Conservation (phyloP, 208 protist genomes). For the Blechomonas ayalai region DNA sequence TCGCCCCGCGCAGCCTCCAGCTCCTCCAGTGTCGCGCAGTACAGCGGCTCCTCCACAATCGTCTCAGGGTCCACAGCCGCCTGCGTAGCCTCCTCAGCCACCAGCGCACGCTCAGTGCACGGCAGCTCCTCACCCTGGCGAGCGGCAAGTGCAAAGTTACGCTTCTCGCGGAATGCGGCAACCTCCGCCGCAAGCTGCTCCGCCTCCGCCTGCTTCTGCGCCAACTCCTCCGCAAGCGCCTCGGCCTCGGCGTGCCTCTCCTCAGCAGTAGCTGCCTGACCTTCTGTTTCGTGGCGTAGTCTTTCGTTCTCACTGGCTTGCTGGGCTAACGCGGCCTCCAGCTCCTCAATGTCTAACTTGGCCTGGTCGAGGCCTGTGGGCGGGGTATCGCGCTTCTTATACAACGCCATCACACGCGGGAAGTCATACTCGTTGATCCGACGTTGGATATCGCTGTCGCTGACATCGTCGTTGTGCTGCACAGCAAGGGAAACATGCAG, state of each 20-base stretch:
- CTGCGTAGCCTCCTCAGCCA: constrained; percentile 5
- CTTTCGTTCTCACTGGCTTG: neutral
- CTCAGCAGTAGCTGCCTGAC: constrained; percentile 2
- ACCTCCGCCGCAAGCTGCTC: constrained; percentile 9
- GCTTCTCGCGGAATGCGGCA: constrained; percentile 19
- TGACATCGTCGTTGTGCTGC: constrained; percentile 27
- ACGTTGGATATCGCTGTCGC: constrained; percentile 16
- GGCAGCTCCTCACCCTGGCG: constrained; percentile 11
- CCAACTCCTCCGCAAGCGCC: constrained; percentile 13
- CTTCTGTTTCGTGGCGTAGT: too few relatives aligned
- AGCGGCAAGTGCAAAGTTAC: constrained; percentile 6
- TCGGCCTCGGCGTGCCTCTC: constrained; percentile 10
- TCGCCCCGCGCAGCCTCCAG: neutral
- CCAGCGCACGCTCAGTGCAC: neutral
- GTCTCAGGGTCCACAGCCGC: constrained; percentile 6
- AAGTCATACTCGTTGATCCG: constrained; percentile 33
- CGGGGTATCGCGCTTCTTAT: constrained; percentile 8
- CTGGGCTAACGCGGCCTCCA: constrained; percentile 3
- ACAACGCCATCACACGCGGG: constrained; percentile 18
- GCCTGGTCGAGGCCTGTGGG: constrained; percentile 5
- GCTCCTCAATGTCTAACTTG: constrained; percentile 1
- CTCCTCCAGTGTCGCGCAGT: constrained; percentile 19
- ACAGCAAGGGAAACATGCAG: constrained; percentile 21
- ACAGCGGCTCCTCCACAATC: constrained; percentile 9
- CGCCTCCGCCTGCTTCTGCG: constrained; percentile 3